Evolutionary conservation across 768 basidiomycete genomes (phyloP), one percentile per base, ranked within the genome.

Genomic region (Hericium erinaceus): DNA sequence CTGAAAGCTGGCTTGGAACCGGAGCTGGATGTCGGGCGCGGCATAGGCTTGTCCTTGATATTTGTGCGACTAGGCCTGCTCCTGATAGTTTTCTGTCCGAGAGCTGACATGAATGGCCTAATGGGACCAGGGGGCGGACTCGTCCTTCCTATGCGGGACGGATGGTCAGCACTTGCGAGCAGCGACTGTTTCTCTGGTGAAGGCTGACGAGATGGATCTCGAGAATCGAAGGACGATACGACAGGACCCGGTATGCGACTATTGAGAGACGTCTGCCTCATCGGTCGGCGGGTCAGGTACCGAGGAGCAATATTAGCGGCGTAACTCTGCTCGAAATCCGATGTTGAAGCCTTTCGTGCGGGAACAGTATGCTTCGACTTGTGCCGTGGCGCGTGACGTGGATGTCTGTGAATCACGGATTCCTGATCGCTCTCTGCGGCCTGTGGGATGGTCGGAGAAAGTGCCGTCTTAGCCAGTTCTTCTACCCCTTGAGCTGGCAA

Each of bases 321-420:
- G 71, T 95, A 95, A 50, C 93, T 84, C 57, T 88, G 83, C 71
- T 95, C 94, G 55, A 92, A 92, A 67, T 95, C 94, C 6, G 93
- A 95, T 10, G 77, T 76, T 9, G 86, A 85, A 40, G 81, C 71
- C 61, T 82, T 83, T 66, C 75, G 79, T 13, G 72, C 64, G 46
- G 78, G 70, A 49, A 76, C 79, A 16, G 8, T n/a, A 64, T 82
- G 81, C 58, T 80, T 76, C 38, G 74, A 75, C 61, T 77, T 80
- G 60, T 66, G 76, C 39, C 82, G 78, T 18, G 73, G 56, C 5
- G 75, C 66, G 15, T 66, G 71, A 16, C 77, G 79, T 11, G 65
- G 58, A 56, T 63, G 56, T 69, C 69, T 46, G 62, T 67, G 56
- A 18, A 74, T 61, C 5, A 74, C 64, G 57, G 80, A 80, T 65